phyloP scores from a whole-genome alignment of 2,329 filamentous ascomycete genomes.

The Penicillium sp. region DNA sequence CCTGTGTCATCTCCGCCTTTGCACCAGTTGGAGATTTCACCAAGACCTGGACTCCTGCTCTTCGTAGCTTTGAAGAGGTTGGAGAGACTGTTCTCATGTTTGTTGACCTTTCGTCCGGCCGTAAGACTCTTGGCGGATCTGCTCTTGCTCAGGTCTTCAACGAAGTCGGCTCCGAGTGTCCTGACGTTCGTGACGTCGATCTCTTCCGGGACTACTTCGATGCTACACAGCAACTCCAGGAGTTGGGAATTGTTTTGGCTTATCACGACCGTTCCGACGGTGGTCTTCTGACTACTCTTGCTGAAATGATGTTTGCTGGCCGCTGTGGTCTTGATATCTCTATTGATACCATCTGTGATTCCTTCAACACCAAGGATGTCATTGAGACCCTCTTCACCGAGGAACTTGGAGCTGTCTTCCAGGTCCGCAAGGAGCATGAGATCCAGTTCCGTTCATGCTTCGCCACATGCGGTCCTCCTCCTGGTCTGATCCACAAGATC shows the following conservation, averaged over 20 bases:
- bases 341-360: conserved; percentile 64
- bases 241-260: conserved; percentile 72
- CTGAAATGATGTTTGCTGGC: conserved; percentile 98
- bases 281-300: conserved; percentile 82
- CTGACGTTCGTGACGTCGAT: conserved; percentile 78
- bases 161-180: conserved; percentile 76
- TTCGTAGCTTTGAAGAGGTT: conserved; percentile 77
- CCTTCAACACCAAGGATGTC: conserved; percentile 60
- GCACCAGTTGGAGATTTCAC: conserved; percentile 75
- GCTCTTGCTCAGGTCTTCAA: conserved; percentile 86
- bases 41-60: conserved; percentile 89
- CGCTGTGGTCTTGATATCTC: conserved; percentile 82
- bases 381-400: conserved; percentile 88
- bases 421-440: conserved; percentile 80
- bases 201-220: conserved; percentile 88
- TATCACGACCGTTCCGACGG: conserved; percentile 96
- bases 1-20: conserved; percentile 87
- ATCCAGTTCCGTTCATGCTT: conserved; percentile 84
- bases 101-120: conserved; percentile 80
- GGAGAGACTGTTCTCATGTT: conserved; percentile 86
- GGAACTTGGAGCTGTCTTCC: conserved; percentile 93
- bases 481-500: conserved; percentile 77
- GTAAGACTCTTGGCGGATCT: conserved; percentile 81
- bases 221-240: conserved; percentile 66
- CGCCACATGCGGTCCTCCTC: conserved; percentile 79